Evolutionary conservation across 83 land plant species (phyloP).

Genomic region (Picea engelmannii): DNA sequence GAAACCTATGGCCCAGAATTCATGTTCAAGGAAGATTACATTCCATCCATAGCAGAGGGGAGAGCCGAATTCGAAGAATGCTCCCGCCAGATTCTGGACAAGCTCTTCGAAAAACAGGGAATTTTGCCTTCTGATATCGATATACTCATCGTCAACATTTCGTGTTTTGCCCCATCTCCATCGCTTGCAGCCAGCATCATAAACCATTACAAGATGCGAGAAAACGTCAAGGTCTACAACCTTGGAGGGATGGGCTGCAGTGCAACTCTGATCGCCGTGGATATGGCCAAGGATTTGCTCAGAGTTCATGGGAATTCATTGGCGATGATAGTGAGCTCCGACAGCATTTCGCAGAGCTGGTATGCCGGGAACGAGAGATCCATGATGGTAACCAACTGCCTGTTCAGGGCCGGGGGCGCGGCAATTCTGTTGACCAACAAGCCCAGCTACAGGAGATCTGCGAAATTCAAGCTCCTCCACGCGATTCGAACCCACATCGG

Average conservation of each 20-base stretch:
- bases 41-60: constrained; percentile 26
- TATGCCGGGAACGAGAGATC: constrained; percentile 33
- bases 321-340: constrained; percentile 32
- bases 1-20: constrained; percentile 49
- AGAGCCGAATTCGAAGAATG: constrained; percentile 38
- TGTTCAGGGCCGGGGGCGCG: constrained; percentile 34
- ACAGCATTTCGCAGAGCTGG: constrained; percentile 28
- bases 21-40: constrained; percentile 29
- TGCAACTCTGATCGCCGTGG: constrained; percentile 36
- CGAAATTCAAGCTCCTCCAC: constrained; percentile 34
- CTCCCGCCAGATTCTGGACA: constrained; percentile 20
- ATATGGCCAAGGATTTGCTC: constrained; percentile 33
- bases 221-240: constrained; percentile 31
- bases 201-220: constrained; percentile 33
- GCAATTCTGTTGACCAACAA: constrained; percentile 32
- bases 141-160: constrained; percentile 34
- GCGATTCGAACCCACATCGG: constrained; percentile 39
- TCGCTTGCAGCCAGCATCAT: constrained; percentile 28
- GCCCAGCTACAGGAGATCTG: not conserved
- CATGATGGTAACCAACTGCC: constrained; percentile 33
- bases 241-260: constrained; percentile 52
- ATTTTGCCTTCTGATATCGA: constrained; percentile 26
- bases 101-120: constrained; percentile 26
- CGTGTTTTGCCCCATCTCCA: constrained; percentile 30
- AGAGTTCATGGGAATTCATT: constrained; percentile 18